Conservation (phyloP, 192 early-diverging fungal genomes). For the Spizellomyces sp. region DNA sequence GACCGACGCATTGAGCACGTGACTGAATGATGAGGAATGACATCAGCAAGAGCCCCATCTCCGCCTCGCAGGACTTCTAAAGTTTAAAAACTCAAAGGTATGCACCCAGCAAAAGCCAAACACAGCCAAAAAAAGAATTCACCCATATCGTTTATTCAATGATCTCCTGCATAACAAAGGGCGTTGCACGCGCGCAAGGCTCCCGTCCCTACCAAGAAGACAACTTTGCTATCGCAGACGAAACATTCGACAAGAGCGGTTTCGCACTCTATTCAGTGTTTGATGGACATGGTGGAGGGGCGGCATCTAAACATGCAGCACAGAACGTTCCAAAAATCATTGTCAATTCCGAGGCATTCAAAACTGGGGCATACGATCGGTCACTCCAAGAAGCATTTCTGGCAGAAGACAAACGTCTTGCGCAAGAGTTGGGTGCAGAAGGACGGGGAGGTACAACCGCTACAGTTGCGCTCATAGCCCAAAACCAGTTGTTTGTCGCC, state of each 20-base stretch:
- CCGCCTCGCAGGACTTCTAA: no score
- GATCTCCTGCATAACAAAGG: constrained; percentile 23
- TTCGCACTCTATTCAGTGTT: constrained; percentile 32
- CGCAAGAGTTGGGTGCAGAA: constrained; percentile 2
- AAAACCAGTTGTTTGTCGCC: constrained; percentile 20
- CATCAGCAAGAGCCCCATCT: no score
- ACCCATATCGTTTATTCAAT: background rate
- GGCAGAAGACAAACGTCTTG: constrained; percentile 25
- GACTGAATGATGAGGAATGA: no score
- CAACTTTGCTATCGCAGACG: constrained; percentile 24
- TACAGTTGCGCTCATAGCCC: constrained; percentile 27
- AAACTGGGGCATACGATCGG: constrained; percentile 15
- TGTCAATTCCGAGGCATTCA: constrained; percentile 23
- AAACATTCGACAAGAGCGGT: constrained; percentile 12
- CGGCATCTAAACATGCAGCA: constrained; percentile 28
- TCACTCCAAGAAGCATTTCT: constrained; percentile 24
- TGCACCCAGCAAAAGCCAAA: no score
- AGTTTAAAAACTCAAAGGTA: no score
- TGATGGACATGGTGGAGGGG: constrained; percentile 34
- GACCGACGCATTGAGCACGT: no score
- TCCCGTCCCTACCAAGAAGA: constrained; percentile 35
- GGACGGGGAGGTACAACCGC: constrained; percentile 30
- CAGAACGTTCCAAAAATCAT: constrained; percentile 24
- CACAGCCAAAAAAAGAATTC: no score
- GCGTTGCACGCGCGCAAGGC: constrained; percentile 27